phyloP scores from a whole-genome alignment of 208 protist genomes.

The Trypanosoma vivax region DNA sequence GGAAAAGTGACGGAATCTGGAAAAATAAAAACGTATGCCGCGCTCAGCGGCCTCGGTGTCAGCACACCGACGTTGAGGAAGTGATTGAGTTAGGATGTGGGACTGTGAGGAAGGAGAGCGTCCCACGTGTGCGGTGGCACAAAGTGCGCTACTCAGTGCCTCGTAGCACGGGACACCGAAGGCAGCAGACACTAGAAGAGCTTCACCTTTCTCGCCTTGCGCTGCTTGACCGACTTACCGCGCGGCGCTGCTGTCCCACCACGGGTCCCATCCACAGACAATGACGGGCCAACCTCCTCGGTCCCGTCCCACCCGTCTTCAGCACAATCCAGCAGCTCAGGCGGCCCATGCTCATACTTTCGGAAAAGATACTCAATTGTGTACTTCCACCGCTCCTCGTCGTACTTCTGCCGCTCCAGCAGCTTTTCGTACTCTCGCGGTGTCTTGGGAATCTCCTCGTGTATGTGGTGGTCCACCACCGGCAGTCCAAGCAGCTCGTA shows the following conservation, averaged over 20 bases:
- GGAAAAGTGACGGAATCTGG: no score
- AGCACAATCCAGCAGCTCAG: conserved; percentile 64
- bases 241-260: conserved; percentile 39
- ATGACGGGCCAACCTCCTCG: conserved; percentile 30
- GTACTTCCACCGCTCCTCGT: conserved; percentile 88
- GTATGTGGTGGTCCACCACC: conserved; percentile 69
- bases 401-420: conserved; percentile 79
- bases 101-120: no score
- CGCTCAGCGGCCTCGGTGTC: no score
- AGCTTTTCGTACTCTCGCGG: conserved; percentile 73
- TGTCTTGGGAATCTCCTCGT: conserved; percentile 79
- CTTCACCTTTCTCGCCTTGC: conserved; percentile 88
- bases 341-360: conserved; percentile 75
- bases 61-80: no score
- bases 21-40: no score
- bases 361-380: conserved; percentile 86
- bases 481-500: conserved; percentile 76
- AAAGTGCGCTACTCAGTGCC: no score
- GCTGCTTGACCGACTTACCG: conserved; percentile 77
- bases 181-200: conserved; percentile 42
- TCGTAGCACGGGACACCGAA: no score
- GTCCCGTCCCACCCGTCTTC: conserved; percentile 69
- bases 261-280: conserved; percentile 19
- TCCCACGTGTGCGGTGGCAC: no score
- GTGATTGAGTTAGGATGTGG: no score